A percentile compares a stretch with the other conserved stretches of the same genome.
These are phyloP conservation scores for Fusarium caatingaense DNA, from an alignment of 2,329 filamentous ascomycete species.

Conservation along the genomic window DNA sequence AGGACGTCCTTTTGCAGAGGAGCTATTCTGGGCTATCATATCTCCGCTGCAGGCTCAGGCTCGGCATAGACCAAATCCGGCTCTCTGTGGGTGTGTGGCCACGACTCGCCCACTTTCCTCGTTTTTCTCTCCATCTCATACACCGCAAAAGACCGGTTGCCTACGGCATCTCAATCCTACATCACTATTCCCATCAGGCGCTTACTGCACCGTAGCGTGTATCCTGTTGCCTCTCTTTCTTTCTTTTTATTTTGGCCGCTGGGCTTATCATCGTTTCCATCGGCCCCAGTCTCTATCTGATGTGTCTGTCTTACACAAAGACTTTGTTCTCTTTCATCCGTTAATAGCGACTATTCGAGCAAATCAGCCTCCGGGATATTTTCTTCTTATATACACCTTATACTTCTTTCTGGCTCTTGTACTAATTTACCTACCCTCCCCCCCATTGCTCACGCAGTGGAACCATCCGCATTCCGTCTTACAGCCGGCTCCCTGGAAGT, in stretches of 20 bases:
- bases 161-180: slow-evolving; percentile 6
- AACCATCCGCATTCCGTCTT: slow-evolving; percentile 44
- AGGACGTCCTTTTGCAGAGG: not conserved
- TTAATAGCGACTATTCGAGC: slow-evolving; percentile 23
- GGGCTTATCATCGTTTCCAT: slow-evolving; percentile 7
- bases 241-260: not conserved
- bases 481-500: slow-evolving; percentile 42
- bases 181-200: slow-evolving; percentile 1
- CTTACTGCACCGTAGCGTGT: not conserved
- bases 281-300: not conserved
- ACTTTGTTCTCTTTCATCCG: slow-evolving; percentile 8
- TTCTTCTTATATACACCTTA: slow-evolving; percentile 20
- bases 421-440: slow-evolving; percentile 30
- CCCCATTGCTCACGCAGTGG: slow-evolving; percentile 38
- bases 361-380: slow-evolving; percentile 1
- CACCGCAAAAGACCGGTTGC: slow-evolving; percentile 12
- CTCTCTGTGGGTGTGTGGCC: slow-evolving; percentile 28
- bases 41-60: slow-evolving; percentile 29
- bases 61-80: slow-evolving; percentile 42
- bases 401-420: slow-evolving; percentile 16
- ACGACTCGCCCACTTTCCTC: slow-evolving; percentile 16
- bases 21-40: slow-evolving; percentile 22
- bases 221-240: not conserved
- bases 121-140: slow-evolving; percentile 16
- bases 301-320: slow-evolving; percentile 18